Evolutionary conservation across 345 rosid genomes (phyloP), one percentile per base, ranked within the genome.

Genomic region (Melastoma malabathricum): DNA sequence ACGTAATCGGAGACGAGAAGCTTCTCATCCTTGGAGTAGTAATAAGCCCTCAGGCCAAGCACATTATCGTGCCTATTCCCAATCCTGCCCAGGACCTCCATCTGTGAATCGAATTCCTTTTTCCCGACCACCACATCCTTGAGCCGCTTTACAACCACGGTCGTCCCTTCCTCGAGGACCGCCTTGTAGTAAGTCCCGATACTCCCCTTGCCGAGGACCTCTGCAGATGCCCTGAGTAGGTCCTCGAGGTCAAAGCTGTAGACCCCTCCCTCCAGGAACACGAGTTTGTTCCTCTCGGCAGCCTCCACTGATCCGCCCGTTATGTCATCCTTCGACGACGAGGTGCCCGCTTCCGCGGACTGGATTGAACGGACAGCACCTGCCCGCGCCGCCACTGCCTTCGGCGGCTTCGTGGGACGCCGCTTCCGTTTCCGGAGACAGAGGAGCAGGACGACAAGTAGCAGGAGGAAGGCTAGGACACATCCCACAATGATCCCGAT

Each of bases 111-210:
- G 58, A 90, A 90, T 64, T 84, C 98, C 51, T 61, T 72, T 71
- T 82, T 87, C 0, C 68, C 62, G 5, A 78, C 89, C 17, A 58
- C 65, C 12, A 87, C 98, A 57, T 92, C 96, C 55, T 70, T 92
- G 41, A 92, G 66, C 59, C 96, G 63, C 70, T 92, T 92, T 22
- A 92, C 98, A 2, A 82, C 98, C 54, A 84, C 95, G 8, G 93
- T 79, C 2, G 93, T 84, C 43, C 98, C 96, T 68, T 86, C 96
- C 58, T 90, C 98, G 46, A 90, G 69, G 58, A 90, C 95, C 0
- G 96, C 98, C 67, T 84, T 87, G 67, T 92, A 92, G 25, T 93
- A 82, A 0, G 98, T 92, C n/a, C 98, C 96, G 0, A 81, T 80
- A 17, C 86, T 84, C 57, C 98, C 98, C 59, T 84, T 92, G 18